Conservation (phyloP, 305 asterid genomes). For the Ilex paraguariensis region DNA sequence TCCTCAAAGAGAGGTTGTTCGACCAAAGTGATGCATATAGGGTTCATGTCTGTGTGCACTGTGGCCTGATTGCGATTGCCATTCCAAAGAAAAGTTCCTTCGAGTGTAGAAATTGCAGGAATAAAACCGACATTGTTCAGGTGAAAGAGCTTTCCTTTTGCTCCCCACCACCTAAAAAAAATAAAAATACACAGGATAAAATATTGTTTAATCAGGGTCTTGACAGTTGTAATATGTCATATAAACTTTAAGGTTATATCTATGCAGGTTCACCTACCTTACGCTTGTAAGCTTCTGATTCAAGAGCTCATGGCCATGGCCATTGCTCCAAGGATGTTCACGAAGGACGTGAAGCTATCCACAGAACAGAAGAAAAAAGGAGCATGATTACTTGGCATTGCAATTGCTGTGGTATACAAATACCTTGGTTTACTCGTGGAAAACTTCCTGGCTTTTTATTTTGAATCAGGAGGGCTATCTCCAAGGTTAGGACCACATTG, state of each 20-base stretch:
- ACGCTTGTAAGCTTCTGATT: constrained; percentile 59
- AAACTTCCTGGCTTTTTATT: too few species aligned
- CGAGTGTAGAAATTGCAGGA: constrained; percentile 26
- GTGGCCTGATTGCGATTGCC: constrained; percentile 26
- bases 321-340: constrained; percentile 51
- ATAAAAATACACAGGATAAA: background rate
- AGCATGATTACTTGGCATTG: background rate
- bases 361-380: constrained; percentile 12
- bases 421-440: too few species aligned
- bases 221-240: background rate
- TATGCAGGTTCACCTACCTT: constrained; percentile 44
- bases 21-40: constrained; percentile 30
- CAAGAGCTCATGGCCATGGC: constrained; percentile 77
- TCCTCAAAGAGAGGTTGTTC: constrained; percentile 25
- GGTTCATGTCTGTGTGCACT: constrained; percentile 23
- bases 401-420: too few species aligned
- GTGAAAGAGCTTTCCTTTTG: background rate
- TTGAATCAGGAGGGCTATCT: too few species aligned
- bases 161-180: background rate
- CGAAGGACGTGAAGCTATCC: constrained; percentile 18
- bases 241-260: background rate
- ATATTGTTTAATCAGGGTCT: background rate
- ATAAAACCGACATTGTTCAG: constrained; percentile 30
- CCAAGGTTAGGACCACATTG: too few species aligned
- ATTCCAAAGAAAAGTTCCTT: constrained; percentile 23